Conservation (phyloP, 495 filamentous ascomycete genomes). For the Bathelium albidoporum region DNA sequence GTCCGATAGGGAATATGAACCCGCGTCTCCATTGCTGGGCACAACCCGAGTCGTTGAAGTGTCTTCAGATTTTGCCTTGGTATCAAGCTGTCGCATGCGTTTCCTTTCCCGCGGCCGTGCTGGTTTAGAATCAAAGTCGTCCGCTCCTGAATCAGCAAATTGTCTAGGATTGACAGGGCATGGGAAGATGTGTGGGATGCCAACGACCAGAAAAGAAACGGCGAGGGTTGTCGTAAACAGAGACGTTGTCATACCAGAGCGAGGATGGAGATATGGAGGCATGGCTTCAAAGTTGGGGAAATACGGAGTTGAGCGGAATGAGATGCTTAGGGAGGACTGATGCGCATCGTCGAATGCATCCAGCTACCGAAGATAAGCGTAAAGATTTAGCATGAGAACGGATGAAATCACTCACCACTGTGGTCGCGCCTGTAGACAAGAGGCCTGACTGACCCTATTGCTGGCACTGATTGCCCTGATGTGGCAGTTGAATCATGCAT, state of each 20-base stretch:
- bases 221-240: constrained; percentile 91
- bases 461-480: no score
- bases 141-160: constrained; percentile 56
- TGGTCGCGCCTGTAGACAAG: no score
- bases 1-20: neutral
- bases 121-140: constrained; percentile 43
- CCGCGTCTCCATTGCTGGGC: neutral
- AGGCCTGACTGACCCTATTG: no score
- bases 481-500: no score
- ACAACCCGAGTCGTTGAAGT: neutral
- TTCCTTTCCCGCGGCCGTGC: constrained; percentile 16
- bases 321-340: no score
- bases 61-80: constrained; percentile 22
- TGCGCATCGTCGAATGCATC: no score
- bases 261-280: constrained; percentile 86
- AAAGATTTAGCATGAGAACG: no score
- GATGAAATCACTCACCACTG: no score
- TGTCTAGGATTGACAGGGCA: constrained; percentile 67
- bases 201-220: constrained; percentile 85
- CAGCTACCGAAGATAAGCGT: no score
- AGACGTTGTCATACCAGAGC: constrained; percentile 79
- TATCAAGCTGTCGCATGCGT: neutral
- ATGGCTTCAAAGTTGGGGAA: no score
- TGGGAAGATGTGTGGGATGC: constrained; percentile 81
- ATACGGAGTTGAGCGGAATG: no score